A percentile compares a stretch with the other conserved stretches of the same genome.
phyloP scores from a whole-genome alignment of 2,329 filamentous ascomycete genomes.

The Tolypocladium guangdongense region DNA sequence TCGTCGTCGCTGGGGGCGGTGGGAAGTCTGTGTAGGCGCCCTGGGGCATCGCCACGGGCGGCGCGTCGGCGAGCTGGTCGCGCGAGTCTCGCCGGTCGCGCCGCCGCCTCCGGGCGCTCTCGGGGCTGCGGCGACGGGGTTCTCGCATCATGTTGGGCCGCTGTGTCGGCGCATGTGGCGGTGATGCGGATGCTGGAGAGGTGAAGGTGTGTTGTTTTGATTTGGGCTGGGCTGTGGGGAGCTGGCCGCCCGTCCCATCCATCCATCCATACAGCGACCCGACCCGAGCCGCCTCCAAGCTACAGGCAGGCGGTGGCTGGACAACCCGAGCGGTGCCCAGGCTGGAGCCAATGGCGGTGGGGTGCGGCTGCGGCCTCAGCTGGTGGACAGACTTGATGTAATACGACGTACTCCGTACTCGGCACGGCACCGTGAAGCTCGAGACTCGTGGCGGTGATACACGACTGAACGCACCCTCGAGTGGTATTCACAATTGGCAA shows the following conservation, averaged over 20 bases:
- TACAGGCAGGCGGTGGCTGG: background rate
- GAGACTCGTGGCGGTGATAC: background rate
- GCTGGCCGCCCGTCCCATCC: background rate
- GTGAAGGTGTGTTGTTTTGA: background rate
- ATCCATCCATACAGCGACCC: background rate
- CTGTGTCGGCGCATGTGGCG: constrained; percentile 11
- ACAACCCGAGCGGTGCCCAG: background rate
- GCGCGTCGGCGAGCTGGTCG: constrained; percentile 13
- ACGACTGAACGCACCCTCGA: background rate
- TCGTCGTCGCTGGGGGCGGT: background rate
- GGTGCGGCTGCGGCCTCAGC: background rate
- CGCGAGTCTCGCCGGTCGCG: constrained; percentile 21
- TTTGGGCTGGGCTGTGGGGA: background rate
- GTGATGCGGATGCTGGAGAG: background rate
- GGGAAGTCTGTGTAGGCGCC: background rate
- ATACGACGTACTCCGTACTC: no score
- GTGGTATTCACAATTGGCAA: background rate
- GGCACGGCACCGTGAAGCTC: background rate
- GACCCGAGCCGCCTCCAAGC: background rate
- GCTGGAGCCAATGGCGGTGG: background rate
- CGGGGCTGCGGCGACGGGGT: constrained; percentile 44
- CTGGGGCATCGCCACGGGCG: constrained; percentile 8
- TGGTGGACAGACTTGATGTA: background rate
- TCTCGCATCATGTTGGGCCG: constrained; percentile 40
- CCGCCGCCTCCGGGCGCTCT: constrained; percentile 40